Conservation (phyloP, 2,329 filamentous ascomycete species). For the Colletotrichum limetticola region DNA sequence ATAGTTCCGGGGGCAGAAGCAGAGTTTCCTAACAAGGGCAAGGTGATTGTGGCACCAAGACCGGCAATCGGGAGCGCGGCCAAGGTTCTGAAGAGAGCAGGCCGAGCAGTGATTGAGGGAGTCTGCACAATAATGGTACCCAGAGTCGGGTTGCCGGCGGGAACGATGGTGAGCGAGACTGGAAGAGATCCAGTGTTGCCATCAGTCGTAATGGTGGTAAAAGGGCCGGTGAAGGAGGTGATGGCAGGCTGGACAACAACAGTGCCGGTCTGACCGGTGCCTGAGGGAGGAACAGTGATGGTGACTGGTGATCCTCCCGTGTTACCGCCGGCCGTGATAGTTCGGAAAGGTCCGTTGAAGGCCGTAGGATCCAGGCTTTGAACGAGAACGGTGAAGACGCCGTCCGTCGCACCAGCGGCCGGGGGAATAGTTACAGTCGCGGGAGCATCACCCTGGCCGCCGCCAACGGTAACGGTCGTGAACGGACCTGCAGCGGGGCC, state of each 20-base stretch:
- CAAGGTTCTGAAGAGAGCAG: background rate
- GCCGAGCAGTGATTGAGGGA: background rate
- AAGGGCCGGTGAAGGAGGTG: slow-evolving; percentile 22
- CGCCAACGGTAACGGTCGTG: slow-evolving; percentile 7
- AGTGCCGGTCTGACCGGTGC: slow-evolving; percentile 1
- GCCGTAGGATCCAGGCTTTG: background rate
- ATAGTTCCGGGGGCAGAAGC: background rate
- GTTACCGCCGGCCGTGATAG: slow-evolving; percentile 26
- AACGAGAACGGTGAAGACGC: slow-evolving; percentile 8
- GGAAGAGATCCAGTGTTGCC: slow-evolving; percentile 19
- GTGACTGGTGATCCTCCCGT: background rate
- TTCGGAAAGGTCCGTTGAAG: slow-evolving; percentile 14
- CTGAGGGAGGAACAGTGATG: slow-evolving; percentile 20
- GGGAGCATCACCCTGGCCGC: background rate
- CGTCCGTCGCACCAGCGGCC: background rate
- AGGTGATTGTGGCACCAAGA: slow-evolving; percentile 9
- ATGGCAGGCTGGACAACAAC: slow-evolving; percentile 23
- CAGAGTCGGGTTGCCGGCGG: slow-evolving; percentile 11
- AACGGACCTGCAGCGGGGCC: slow-evolving; percentile 13
- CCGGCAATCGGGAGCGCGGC: slow-evolving; percentile 13
- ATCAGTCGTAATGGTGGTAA: slow-evolving; percentile 24
- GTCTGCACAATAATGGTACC: slow-evolving; percentile 29
- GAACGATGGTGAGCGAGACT: slow-evolving; percentile 12
- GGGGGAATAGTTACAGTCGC: slow-evolving; percentile 22
- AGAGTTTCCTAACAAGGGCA: background rate